Conservation (phyloP, 768 basidiomycete species). For the Baorangia bicolor region DNA sequence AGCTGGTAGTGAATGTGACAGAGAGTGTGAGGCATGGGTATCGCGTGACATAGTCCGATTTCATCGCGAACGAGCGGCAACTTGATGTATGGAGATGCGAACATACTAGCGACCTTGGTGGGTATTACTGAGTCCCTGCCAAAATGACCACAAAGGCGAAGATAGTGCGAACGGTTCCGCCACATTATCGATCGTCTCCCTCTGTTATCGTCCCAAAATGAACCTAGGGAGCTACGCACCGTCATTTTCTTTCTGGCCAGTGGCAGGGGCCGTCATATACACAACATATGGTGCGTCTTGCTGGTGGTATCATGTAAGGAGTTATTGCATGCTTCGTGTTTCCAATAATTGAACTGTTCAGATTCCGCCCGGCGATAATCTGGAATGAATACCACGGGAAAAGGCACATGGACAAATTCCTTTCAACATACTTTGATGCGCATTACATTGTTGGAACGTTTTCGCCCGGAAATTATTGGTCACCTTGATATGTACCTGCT, state of each 20-base stretch:
- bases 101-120: not conserved
- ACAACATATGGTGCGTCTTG: too few relatives aligned
- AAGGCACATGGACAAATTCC: conserved; percentile 42
- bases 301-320: too few relatives aligned
- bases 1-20: conserved; percentile 9
- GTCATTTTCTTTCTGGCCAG: too few relatives aligned
- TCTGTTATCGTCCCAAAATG: too few relatives aligned
- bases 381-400: conserved; percentile 21
- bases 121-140: not conserved
- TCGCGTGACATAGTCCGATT: conserved; percentile 5
- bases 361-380: too few relatives aligned
- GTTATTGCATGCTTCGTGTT: too few relatives aligned
- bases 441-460: conserved; percentile 69
- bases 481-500: conserved; percentile 93
- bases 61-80: conserved; percentile 9
- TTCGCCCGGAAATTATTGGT: conserved; percentile 85
- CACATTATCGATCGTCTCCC: too few relatives aligned
- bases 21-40: conserved; percentile 1
- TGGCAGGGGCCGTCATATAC: too few relatives aligned
- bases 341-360: too few relatives aligned
- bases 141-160: too few relatives aligned
- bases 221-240: too few relatives aligned
- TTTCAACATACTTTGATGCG: conserved; percentile 78
- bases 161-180: too few relatives aligned
- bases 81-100: conserved; percentile 7